phyloP scores from a whole-genome alignment of 2,329 filamentous ascomycete genomes.

The Colletotrichum shisoi region DNA sequence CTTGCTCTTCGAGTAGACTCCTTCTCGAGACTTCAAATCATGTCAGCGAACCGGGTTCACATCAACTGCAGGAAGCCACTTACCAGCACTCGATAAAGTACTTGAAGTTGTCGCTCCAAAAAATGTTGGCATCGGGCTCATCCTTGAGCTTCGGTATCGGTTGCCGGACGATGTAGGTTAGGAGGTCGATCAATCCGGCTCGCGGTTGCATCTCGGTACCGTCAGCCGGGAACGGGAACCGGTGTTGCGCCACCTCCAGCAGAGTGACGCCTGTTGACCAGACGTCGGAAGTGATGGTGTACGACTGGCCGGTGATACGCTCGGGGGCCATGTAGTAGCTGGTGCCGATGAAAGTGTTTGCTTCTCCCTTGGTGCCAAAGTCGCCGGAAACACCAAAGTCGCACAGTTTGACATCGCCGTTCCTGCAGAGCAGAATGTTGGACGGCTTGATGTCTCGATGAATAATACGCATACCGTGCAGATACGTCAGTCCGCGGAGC shows the following conservation, averaged over 20 bases:
- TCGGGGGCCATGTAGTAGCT: slow-evolving; percentile 99
- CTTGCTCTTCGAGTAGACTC: slow-evolving; percentile 85
- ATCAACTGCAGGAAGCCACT: slow-evolving; percentile 51
- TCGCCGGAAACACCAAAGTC: slow-evolving; percentile 98
- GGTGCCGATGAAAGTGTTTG: slow-evolving; percentile 98
- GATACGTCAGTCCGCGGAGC: slow-evolving; percentile 89
- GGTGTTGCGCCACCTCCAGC: slow-evolving; percentile 98
- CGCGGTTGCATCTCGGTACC: slow-evolving; percentile 94
- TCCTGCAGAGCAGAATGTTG: slow-evolving; percentile 91
- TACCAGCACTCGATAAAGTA: slow-evolving; percentile 99
- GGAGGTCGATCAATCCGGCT: slow-evolving; percentile 89
- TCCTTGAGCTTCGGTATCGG: slow-evolving; percentile 95
- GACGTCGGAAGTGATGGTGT: slow-evolving; percentile 98
- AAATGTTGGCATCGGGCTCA: slow-evolving; percentile 85
- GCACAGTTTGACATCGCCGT: slow-evolving; percentile 95
- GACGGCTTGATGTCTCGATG: slow-evolving; percentile 98
- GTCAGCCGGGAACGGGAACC: slow-evolving; percentile 97
- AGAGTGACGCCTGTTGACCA: slow-evolving; percentile 97
- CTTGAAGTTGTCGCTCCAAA: slow-evolving; percentile 97
- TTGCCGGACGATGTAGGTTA: slow-evolving; percentile 97
- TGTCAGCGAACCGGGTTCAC: slow-evolving; percentile 15
- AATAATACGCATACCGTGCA: slow-evolving; percentile 95
- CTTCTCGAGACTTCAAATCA: slow-evolving; percentile 80
- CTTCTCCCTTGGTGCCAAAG: slow-evolving; percentile 97
- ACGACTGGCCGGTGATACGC: slow-evolving; percentile 94